Base-by-base conservation (phyloP, 345 rosid species). In the Erucastrum elatum region DNA sequence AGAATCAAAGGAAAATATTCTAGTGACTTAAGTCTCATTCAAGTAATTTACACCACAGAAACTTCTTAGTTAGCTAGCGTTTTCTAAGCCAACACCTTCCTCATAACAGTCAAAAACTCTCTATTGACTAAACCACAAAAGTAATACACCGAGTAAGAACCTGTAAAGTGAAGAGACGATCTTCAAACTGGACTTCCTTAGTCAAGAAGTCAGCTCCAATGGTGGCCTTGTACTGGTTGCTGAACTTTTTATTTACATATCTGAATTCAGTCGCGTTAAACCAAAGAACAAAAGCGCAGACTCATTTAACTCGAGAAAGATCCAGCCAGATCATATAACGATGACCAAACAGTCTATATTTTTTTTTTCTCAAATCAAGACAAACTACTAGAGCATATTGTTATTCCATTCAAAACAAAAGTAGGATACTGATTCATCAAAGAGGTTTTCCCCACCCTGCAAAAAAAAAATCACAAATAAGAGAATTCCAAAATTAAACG, bases 201-300 rank as follows among this genome's bases (percentile, higher is more conserved):
- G 97, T 91, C 85, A 94, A 87, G 78, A 94, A 94, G 85, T 94
- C 98, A 39, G 95, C 98, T 53, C 98, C 98, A 11, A 94, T 94
- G 12, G 98, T 92, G 0, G 98, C 98, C 79, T 94, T 94, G 80
- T 94, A 94, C 79, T 94, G 98, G 83, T 91, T 91, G 76, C 97
- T 93, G 81, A 93, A 94, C 85, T 90, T 94, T 81, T 88, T 87
- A 84, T 94, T 94, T 70, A 94, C 99, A 83, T 89, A 93, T 86
- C 98, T 93, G 65, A 53, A 88, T 79, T 80, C 55, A 5, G 59
- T 66, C 41, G 6, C 30, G 75, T 82, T 61, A 69, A 82, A 62
- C 72, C 72, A 70, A 55, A 72, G n/a, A 79, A 74, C 83, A 77
- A 70, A 31, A 64, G 12, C 1, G 8, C 3, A 8, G 30, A 41